Evolutionary conservation across 2,329 filamentous ascomycete genomes (phyloP), one percentile per base, ranked within the genome.

Genomic region (Rhynchosporium secalis): DNA sequence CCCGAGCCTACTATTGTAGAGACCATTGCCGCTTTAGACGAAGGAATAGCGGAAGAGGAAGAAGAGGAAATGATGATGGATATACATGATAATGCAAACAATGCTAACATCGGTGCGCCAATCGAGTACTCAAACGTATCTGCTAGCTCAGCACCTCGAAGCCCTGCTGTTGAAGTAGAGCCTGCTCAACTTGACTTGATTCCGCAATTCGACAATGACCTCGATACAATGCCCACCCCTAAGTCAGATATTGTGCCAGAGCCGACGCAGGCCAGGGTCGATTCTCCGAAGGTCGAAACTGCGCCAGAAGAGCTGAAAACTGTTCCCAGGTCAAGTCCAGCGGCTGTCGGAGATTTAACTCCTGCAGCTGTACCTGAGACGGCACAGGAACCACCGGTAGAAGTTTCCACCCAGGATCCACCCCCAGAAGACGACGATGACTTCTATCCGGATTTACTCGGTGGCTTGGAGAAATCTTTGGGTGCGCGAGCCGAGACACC

Each of bases 31-130:
- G 56, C 62, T 9, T 56, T 51, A 26, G 66, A 67, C 48, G 48
- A 60, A 10, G 58, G 56, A 12, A 38, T 65, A 13, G 69, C 68
- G 52, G 70, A 72, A 33, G 68, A 69, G 58, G 65, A 66, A 45
- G 69, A 69, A 43, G 70, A 72, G 43, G 65, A 69, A 57, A 72
- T 71, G 69, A 40, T 72, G 12, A 60, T 72, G 29, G 71, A 72
- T 41, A 69, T 68, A 9, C 43, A 65, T 1, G 68, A 68, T 28
- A 63, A 66, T 60, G 41, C 15, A 43, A 43, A n/a, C 13, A 43
- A 43, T 6, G 13, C 13, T n/a, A n/a, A 15, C 4, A n/a, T 43
- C 12, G 12, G 31, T 64, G 56, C 41, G 13, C 33, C 38, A 43
- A 36, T 48, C 3, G 47, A 31, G n/a, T 13, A 33, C 8, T 10